A percentile compares a stretch with the other conserved stretches of the same genome.
These are phyloP conservation scores for Phylloporus scabripes DNA, from an alignment of 768 basidiomycete species.

Conservation along the genomic window DNA sequence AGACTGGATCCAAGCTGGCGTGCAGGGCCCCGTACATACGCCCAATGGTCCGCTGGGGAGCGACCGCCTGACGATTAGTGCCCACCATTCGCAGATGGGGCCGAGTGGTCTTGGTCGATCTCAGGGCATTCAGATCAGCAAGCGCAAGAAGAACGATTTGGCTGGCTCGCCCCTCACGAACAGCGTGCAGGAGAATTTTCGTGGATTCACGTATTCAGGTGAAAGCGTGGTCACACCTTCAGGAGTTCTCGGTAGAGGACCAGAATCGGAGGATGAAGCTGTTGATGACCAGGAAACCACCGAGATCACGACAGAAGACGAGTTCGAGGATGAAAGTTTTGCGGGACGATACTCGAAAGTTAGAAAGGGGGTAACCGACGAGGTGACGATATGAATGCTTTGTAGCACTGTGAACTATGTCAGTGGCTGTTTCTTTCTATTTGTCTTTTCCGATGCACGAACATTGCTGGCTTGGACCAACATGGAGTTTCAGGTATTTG, in stretches of 20 bases:
- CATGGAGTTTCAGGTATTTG: constrained; percentile 18
- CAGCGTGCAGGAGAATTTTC: constrained; percentile 94
- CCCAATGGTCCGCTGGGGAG: constrained; percentile 78
- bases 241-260: constrained; percentile 33
- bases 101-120: constrained; percentile 14
- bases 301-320: constrained; percentile 65
- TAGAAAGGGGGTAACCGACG: constrained; percentile 38
- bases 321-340: constrained; percentile 61
- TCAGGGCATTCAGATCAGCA: constrained; percentile 48
- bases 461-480: constrained; percentile 17
- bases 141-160: constrained; percentile 39
- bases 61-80: constrained; percentile 32
- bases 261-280: constrained; percentile 33
- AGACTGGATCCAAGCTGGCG: constrained; percentile 41
- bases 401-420: constrained; percentile 9
- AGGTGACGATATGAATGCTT: constrained; percentile 27
- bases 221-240: constrained; percentile 54
- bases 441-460: constrained; percentile 1
- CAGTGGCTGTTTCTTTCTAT: constrained; percentile 8
- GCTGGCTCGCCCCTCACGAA: constrained; percentile 73
- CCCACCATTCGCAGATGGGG: constrained; percentile 12
- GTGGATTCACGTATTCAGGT: constrained; percentile 86
- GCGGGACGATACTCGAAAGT: constrained; percentile 67
- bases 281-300: constrained; percentile 47
- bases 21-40: constrained; percentile 40